Base-by-base conservation (phyloP, 176 grass and related monocot genomes). In the Pontederia crassipes region DNA sequence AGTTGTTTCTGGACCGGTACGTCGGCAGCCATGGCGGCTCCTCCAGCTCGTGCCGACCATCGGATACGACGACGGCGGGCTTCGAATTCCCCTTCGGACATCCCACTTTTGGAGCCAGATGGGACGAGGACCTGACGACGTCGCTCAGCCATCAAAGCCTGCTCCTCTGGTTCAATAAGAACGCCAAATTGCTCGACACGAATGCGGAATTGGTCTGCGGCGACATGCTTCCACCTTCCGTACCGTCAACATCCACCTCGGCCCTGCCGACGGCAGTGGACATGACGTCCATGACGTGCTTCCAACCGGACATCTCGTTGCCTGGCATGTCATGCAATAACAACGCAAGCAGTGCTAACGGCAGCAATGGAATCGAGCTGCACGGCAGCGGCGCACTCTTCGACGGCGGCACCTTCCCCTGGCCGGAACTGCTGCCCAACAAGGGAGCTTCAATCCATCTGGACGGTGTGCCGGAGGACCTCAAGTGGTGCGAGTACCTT, bases 401-500 rank as follows among this genome's bases (percentile, higher is more conserved):
- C n/a, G 71, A 74, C 59, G 17, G 52, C 12, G 28, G 71, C 51
- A 64, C 56, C 32, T 74, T 74, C 51, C 71, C 59, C 3, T 74
- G 71, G 71, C 28, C 71, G 15, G 71, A 74, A 2, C n/a, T 64
- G 40, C 26, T 74, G 0, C 51, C 71, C 0, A 74, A 74, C 71
- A 56, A 64, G 32, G 59, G 35, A 64, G 48, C 50, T 48, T 24
- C 55, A 64, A 47, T 74, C 59, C 60, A 74, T 20, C 17, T 74
- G 1, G 71, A 55, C 46, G 59, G 60, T 10, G 71, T 55, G 18
- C 71, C 60, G 11, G 71, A 74, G 60, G 71, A 74, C 51, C 71
- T 64, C 71, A 74, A 74, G 16, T 74, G 71, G 71, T 64, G 59
- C 2, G 71, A 74, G 60, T 74, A 74, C 71, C 60, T 74, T 9